Evolutionary conservation across 2,329 filamentous ascomycete species (phyloP), one percentile per base, ranked within the genome.

Genomic region (Colletotrichum echinochloae): DNA sequence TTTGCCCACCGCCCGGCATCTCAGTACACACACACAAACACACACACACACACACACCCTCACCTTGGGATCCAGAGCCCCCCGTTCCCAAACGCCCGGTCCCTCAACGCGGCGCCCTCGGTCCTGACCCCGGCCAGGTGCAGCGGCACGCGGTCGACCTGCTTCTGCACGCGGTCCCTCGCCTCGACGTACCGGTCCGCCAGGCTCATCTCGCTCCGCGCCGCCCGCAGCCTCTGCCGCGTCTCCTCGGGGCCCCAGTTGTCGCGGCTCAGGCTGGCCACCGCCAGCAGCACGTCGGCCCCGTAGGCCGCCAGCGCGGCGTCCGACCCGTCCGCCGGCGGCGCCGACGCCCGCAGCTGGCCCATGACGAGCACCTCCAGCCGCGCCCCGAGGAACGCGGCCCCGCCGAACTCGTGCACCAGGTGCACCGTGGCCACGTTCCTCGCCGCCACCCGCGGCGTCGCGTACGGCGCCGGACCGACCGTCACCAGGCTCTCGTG

Each of bases 361-460:
- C 88, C 90, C 87, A 92, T 88, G 4, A 91, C 76, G 1, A 89
- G 77, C 6, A 91, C 76, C 35, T 87, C 83, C 2, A 92, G 65
- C 52, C 79, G 82, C 0, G 80, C 74, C 6, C 81, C 80, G 49
- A 84, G 77, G 59, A 89, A 85, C 0, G 77, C 74, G 0, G 73
- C 75, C 0, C 77, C 80, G 2, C 82, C 81, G 61, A 87, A 86
- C 65, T 88, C 85, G 71, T 86, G 80, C 0, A 90, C 80, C 2
- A 91, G 79, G 74, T 89, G 85, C 0, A 88, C 84, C 0, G 80
- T 77, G n/a, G 87, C 85, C n/a, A 79, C 79, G 30, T 86, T 87
- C 60, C 83, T 83, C 2, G 83, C 81, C 0, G 86, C 83, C 0
- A 90, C 81, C 0, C 80, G 81, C 0, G 85, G 82, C 0, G 82